Evolutionary conservation across 2,329 filamentous ascomycete genomes (phyloP).

Genomic region (Microsporum canis): DNA sequence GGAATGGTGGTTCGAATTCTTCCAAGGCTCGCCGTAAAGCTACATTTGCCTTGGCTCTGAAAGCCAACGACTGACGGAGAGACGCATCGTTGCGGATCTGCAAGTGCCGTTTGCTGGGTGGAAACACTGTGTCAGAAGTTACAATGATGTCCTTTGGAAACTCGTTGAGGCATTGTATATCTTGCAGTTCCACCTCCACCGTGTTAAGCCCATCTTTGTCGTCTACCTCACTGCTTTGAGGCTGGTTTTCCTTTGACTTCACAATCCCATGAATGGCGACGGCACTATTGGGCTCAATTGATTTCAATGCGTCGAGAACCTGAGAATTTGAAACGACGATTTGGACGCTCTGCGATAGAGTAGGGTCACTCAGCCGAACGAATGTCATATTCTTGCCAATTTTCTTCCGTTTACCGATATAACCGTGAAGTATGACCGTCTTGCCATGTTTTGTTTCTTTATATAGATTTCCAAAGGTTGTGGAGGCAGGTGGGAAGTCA

Average conservation of each 20-base stretch:
- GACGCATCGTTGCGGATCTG: slow-evolving; percentile 66
- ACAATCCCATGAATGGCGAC: slow-evolving; percentile 44
- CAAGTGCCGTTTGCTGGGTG: slow-evolving; percentile 64
- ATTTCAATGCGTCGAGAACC: slow-evolving; percentile 33
- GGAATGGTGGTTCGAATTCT: slow-evolving; percentile 44
- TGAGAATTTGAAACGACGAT: slow-evolving; percentile 34
- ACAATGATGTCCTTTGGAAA: slow-evolving; percentile 69
- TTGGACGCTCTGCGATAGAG: slow-evolving; percentile 38
- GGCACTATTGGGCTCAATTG: slow-evolving; percentile 41
- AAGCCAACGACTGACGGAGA: slow-evolving; percentile 56
- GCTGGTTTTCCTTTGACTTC: slow-evolving; percentile 24
- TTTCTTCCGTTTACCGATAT: slow-evolving; percentile 57
- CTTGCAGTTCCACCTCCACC: slow-evolving; percentile 51
- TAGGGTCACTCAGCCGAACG: slow-evolving; percentile 44
- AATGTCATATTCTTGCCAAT: slow-evolving; percentile 62
- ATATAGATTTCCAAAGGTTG: slow-evolving; percentile 29
- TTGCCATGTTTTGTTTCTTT: slow-evolving; percentile 24
- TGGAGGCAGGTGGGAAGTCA: slow-evolving; percentile 36
- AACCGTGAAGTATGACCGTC: slow-evolving; percentile 54
- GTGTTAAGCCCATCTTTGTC: slow-evolving; percentile 20
- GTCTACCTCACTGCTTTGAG: background rate
- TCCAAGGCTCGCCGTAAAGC: slow-evolving; percentile 46
- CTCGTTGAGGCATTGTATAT: slow-evolving; percentile 56
- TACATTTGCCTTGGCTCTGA: slow-evolving; percentile 53
- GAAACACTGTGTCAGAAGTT: slow-evolving; percentile 60